Evolutionary conservation across 257 asterid species (phyloP), one percentile per base, ranked within the genome.

Genomic region (Solanum lycopersicoides): DNA sequence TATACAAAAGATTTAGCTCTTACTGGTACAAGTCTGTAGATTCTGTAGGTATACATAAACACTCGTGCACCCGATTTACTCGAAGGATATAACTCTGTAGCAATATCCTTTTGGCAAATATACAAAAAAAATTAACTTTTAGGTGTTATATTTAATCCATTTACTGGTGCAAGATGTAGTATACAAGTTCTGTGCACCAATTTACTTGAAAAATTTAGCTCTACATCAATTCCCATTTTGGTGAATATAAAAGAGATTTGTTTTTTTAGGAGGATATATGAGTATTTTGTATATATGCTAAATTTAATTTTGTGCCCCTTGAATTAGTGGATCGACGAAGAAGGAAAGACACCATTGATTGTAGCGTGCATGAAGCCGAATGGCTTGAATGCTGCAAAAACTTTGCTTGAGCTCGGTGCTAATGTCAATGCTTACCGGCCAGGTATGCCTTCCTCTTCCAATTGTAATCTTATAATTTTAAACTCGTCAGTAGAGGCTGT

Each of bases 401-500:
- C 97, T 11, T 92, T 95, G 89, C 91, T 97, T 65, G 98, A 95
- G 59, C 90, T 95, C 92, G 99, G 99, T 68, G 99, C 98, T 80
- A 91, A 97, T 87, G 91, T 95, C 88, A 94, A 95, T 88, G 96
- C 97, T 87, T 97, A 90, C 86, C 93, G 96, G 56, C 94, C 93
- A 88, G 99, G 99, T 95, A 89, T 74, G 42, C 86, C 71, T n/a
- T 80, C 56, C 89, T 63, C 87, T 50, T 11, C 84, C 65, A 47
- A 47, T 42, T 16, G 8, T 14, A 44, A 42, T 42, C n/a, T 2
- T 42, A 76, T 76, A 76, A 12, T 12, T 42, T 41, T 76, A 6
- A 53, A 41, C 41, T 79, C 5, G 3, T 45, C 84, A 16, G 42
- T 28, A 45, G 84, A 16, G 66, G 9, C 39, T n/a, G 42, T 47